Evolutionary conservation across 805 yeast genomes (phyloP), one percentile per base, ranked within the genome.

Genomic region (Cephaloascus fragrans): DNA sequence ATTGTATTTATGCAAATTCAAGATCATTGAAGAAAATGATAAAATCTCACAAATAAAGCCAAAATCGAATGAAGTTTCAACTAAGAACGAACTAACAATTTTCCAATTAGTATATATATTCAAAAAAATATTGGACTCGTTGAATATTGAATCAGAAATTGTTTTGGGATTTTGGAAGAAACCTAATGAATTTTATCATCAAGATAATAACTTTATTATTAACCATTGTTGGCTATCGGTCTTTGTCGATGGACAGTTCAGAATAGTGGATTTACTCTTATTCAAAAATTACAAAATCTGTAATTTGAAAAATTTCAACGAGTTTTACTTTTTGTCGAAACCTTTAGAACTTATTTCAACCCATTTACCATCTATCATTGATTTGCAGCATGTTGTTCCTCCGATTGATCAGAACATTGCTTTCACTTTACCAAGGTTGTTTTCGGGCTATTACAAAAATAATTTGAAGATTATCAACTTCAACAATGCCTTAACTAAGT

Each of bases 171-270:
- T 83, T 51, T 70, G 89, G 61, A 86, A 89, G 53, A 74, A 79
- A 19, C 95, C 96, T 6, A 78, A 78, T 44, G 79, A 71, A 39
- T 62, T 68, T 37, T 71, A 72, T 43, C 74, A 66, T 42, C 16
- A 45, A 0, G 62, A 63, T 42, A 71, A 67, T 42, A 68, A 76
- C 34, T 67, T 69, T 35, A 68, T 72, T 68, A 45, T 79, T 29
- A 86, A 88, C 50, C 98, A 93, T 58, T 77, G 84, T 40, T 93
- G 98, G 98, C 70, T 87, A 40, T 77, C 95, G 1, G 78, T 88
- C 1, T 56, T 82, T 28, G 59, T 88, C 14, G 81, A 85, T 43
- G 79, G 80, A 32, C 83, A 83, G 53, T 88, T 89, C 76, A 67
- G 90, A 43, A 69, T 93, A 44, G 57, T 90, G 43, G 98, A 90